Base-by-base conservation (phyloP, 257 asterid genomes). In the Verbena officinalis region DNA sequence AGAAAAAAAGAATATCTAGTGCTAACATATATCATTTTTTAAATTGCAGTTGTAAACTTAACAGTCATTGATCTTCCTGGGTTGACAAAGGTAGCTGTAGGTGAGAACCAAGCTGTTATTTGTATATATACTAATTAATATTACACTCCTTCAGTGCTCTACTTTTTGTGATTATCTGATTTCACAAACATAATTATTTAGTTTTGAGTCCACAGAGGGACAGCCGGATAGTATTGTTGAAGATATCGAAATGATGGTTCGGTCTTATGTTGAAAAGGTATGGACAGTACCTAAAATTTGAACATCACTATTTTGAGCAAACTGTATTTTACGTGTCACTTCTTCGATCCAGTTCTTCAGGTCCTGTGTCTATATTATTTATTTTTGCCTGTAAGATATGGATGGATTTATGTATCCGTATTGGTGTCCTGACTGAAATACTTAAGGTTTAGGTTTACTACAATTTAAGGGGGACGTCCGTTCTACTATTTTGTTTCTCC, bases 31-130 rank as follows among this genome's bases (percentile, higher is more conserved):
- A 9, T 2, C 33, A 40, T 58, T 27, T 57, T 74, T 66, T 70
- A 58, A 66, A 59, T 69, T 79, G 84, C 97, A 92, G 98, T 92
- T 39, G 98, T 92, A 20, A 83, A 92, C 70, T 81, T 89, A 59
- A 92, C 98, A 54, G 91, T 92, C 78, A 85, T 92, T 44, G 98
- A 92, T 82, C 98, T 92, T 80, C 98, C 98, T 30, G 98, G 98
- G 66, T 69, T 92, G 80, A 92, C 98, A 31, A 92, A 92, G 84
- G 98, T 86, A 65, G 98, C 97, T 65, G 96, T 92, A 76, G 97
- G 98, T 89, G 79, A 89, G 95, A 72, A 67, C 62, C 68, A 20
- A 65, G 69, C 62, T 30, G 58, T 59, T 74, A 45, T 9, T 59
- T 59, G 48, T 69, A 58, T 64, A 65, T 57, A 64, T 55, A 43